phyloP scores from a whole-genome alignment of 2,329 filamentous ascomycete species.

The Xylariaceae sp. region DNA sequence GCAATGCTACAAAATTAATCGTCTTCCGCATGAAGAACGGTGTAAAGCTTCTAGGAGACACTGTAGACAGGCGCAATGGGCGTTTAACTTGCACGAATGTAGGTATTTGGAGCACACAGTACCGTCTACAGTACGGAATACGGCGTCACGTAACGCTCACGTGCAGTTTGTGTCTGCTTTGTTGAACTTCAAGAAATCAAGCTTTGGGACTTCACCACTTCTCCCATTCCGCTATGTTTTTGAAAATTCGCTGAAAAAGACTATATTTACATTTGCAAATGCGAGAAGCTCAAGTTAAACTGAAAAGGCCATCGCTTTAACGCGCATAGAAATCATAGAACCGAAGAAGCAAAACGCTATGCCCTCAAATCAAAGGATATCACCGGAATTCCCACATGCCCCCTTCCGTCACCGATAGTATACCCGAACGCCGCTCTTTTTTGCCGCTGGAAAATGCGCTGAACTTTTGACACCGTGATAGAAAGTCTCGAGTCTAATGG shows the following conservation, averaged over 20 bases:
- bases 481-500: background rate
- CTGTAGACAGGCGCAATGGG: too few relatives aligned
- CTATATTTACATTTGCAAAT: slow-evolving; percentile 4
- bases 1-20: too few relatives aligned
- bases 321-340: slow-evolving; percentile 1
- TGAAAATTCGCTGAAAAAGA: slow-evolving; percentile 3
- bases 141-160: background rate
- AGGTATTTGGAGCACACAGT: too few relatives aligned
- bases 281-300: slow-evolving; percentile 4
- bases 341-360: slow-evolving; percentile 10
- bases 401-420: background rate
- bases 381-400: slow-evolving; percentile 1
- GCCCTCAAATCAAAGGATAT: slow-evolving; percentile 20
- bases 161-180: background rate
- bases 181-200: background rate
- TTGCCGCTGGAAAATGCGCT: slow-evolving; percentile 8
- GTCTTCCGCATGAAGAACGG: too few relatives aligned
- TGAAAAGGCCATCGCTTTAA: slow-evolving; percentile 8
- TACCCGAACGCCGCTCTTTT: slow-evolving; percentile 8
- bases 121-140: too few relatives aligned
- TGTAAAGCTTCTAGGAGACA: too few relatives aligned
- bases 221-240: background rate
- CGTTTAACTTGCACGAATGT: too few relatives aligned
- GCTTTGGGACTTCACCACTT: background rate
- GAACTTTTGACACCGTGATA: background rate